phyloP scores from a whole-genome alignment of 1,284 basidiomycete genomes.

The Mrakiaceae sp. region DNA sequence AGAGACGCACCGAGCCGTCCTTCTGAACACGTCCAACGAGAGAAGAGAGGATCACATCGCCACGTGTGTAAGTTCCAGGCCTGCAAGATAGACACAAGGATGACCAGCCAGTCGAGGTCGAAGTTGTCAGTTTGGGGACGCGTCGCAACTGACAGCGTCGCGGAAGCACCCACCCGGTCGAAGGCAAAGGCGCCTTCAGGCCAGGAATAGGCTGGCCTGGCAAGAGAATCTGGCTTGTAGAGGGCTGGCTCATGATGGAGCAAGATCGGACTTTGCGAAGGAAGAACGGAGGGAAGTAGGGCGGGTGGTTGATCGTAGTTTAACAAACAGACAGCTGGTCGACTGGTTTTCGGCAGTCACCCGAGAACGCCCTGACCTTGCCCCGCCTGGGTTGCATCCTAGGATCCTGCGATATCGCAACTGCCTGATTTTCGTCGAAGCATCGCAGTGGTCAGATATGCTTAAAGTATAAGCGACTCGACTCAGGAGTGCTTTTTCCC shows the following conservation, averaged over 20 bases:
- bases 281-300: conserved; percentile 35
- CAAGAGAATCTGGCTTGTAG: not conserved
- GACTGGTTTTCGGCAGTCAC: too few relatives aligned
- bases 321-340: too few relatives aligned
- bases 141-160: not conserved
- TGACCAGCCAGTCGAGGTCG: not conserved
- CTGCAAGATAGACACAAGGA: not conserved
- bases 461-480: too few relatives aligned
- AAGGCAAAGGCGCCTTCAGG: conserved; percentile 3
- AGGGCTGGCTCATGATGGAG: too few relatives aligned
- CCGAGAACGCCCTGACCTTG: too few relatives aligned
- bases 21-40: conserved; percentile 10
- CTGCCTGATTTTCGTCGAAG: too few relatives aligned
- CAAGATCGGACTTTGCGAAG: too few relatives aligned
- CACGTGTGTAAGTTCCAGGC: conserved; percentile 6
- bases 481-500: too few relatives aligned
- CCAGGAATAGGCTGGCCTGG: conserved; percentile 10
- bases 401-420: too few relatives aligned
- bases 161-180: conserved; percentile 1
- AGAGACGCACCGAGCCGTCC: conserved; percentile 11
- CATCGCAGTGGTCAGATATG: too few relatives aligned
- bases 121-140: not conserved
- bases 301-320: conserved; percentile 25
- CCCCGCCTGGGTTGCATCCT: too few relatives aligned
- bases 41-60: not conserved